Evolutionary conservation across 352 stramenopile species (phyloP), one percentile per base, ranked within the genome.

Genomic region (Phytophthora colocasiae): DNA sequence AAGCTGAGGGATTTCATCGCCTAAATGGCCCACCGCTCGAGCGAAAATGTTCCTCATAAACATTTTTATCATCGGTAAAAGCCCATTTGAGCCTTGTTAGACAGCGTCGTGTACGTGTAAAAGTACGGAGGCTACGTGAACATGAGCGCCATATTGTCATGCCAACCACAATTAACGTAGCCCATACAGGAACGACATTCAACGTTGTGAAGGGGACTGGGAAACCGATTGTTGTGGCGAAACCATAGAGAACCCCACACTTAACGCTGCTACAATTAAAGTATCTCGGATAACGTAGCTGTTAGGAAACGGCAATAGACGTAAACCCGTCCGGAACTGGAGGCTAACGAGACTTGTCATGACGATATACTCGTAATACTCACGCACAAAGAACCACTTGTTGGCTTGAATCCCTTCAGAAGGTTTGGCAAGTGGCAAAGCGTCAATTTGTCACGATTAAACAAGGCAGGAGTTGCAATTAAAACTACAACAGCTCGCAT

Each of bases 391-490:
- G 12, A 41, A 15, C 36, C 36, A 43, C 12, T 43, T 43, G 36
- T 15, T 43, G 15, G 10, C 36, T 15, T 19, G 12, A 8, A 43
- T 8, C 12, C 36, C 36, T 12, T n/a, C 36, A 4, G 36, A 43
- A 43, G 36, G 36, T 12, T 43, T 43, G 5, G 36, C 12, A 17
- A 43, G 36, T 17, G 36, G 36, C 12, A 43, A 7, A 17, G 12
- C 12, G 7, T 43, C 36, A 7, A 43, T 43, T 17, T 43, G 36
- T 17, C 36, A 43, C 36, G 3, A 43, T 3, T 43, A 76, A 39
- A 19, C 69, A 76, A 0, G 63, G 58, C 1, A 11, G 68, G 57
- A 1, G 47, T 63, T 1, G 41, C 31, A 9, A 34, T 9, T 34
- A 34, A 34, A 34, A 34, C 31, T 3, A 1, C 31, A 34, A 34